phyloP scores from a whole-genome alignment of 257 asterid species.

The Sherardia arvensis region DNA sequence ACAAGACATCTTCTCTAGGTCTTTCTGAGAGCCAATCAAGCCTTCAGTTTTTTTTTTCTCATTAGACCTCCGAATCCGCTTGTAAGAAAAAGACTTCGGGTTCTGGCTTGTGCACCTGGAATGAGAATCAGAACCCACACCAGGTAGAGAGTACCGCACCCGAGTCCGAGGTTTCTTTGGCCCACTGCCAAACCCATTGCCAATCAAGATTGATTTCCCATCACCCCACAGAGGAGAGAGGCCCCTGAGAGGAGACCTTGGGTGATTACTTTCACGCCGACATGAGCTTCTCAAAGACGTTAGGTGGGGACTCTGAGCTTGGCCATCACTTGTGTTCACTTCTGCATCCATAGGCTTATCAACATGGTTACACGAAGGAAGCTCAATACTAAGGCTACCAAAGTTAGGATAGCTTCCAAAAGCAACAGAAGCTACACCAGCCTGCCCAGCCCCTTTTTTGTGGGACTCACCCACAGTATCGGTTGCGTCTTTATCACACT shows the following conservation, averaged over 20 bases:
- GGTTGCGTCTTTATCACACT: constrained; percentile 18
- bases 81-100: constrained; percentile 58
- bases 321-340: constrained; percentile 22
- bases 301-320: constrained; percentile 30
- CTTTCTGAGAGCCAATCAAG: constrained; percentile 46
- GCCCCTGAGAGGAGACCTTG: constrained; percentile 41
- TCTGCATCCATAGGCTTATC: constrained; percentile 29
- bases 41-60: constrained; percentile 62
- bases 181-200: constrained; percentile 57
- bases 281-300: constrained; percentile 30
- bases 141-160: constrained; percentile 80
- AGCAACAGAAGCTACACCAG: constrained; percentile 22
- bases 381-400: constrained; percentile 38
- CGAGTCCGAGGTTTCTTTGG: constrained; percentile 93
- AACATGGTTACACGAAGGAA: constrained; percentile 43
- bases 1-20: constrained; percentile 45
- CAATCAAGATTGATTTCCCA: constrained; percentile 37
- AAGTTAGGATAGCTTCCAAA: constrained; percentile 24
- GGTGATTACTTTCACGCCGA: constrained; percentile 37
- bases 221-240: constrained; percentile 50
- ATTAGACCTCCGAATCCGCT: constrained; percentile 81
- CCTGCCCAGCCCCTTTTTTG: constrained; percentile 20
- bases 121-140: constrained; percentile 41
- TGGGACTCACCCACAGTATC: no score
- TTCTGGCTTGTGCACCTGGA: constrained; percentile 43